Evolutionary conservation across 306 rosid genomes (phyloP).

Genomic region (Casuarina equisetifolia): DNA sequence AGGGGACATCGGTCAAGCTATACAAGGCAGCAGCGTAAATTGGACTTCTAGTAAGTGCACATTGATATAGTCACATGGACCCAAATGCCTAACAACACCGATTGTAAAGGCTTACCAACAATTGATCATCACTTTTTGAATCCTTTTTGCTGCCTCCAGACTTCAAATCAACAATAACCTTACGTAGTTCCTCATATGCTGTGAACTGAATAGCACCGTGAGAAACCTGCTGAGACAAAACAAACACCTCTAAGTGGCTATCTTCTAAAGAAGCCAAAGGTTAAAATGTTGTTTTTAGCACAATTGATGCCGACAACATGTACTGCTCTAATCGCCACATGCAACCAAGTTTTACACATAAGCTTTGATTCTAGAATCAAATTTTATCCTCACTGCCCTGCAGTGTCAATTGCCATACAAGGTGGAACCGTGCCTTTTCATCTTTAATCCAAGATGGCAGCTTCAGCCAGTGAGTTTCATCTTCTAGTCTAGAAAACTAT

Average conservation of each 20-base stretch:
- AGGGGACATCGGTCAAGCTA: slow-evolving; percentile 16
- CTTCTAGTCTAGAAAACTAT: background rate
- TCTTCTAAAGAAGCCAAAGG: slow-evolving; percentile 9
- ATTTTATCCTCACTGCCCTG: background rate
- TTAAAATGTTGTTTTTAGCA: background rate
- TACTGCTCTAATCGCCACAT: background rate
- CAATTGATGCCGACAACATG: background rate
- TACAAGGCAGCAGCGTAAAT: background rate
- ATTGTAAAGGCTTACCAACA: slow-evolving; percentile 55
- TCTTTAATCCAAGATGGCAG: background rate
- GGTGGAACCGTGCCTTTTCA: background rate
- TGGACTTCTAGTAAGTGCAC: background rate
- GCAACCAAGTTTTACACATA: background rate
- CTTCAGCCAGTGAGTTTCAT: background rate
- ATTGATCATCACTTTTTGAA: slow-evolving; percentile 40
- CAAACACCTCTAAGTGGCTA: slow-evolving; percentile 19
- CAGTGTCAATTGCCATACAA: background rate
- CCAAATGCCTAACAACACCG: background rate
- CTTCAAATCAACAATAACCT: slow-evolving; percentile 56
- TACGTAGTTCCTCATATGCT: slow-evolving; percentile 85
- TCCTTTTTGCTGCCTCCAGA: slow-evolving; percentile 34
- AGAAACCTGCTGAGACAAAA: slow-evolving; percentile 80
- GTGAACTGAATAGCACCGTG: slow-evolving; percentile 96
- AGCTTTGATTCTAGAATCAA: background rate
- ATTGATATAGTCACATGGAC: background rate